A percentile compares a stretch with the other conserved stretches of the same genome.
Conservation (phyloP, 208 protist genomes). For the Angomonas deanei region DNA sequence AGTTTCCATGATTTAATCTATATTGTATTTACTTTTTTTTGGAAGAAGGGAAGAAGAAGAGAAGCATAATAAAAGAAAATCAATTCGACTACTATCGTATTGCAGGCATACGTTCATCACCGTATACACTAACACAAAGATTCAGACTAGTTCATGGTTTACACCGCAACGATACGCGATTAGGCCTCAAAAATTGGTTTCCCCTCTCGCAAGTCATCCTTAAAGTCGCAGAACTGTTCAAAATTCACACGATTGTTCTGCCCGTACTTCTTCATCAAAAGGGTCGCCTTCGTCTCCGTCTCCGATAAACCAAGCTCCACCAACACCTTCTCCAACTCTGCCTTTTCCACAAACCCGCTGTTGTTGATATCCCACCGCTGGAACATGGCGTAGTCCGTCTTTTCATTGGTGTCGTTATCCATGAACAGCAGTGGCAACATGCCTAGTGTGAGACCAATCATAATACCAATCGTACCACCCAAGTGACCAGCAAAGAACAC, state of each 20-base stretch:
- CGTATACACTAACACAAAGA: too few relatives aligned
- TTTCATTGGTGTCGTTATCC: constrained; percentile 58
- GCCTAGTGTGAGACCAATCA: constrained; percentile 77
- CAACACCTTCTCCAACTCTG: constrained; percentile 58
- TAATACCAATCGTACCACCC: constrained; percentile 85
- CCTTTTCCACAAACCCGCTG: constrained; percentile 68
- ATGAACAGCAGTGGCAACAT: constrained; percentile 84
- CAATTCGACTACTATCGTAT: too few relatives aligned
- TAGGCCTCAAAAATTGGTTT: constrained; percentile 44
- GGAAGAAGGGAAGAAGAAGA: neutral
- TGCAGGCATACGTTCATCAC: too few relatives aligned
- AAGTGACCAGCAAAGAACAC: constrained; percentile 88
- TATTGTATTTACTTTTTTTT: too few relatives aligned
- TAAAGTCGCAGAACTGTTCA: constrained; percentile 68
- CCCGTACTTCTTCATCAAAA: constrained; percentile 70
- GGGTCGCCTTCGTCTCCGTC: constrained; percentile 26
- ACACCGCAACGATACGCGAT: too few relatives aligned
- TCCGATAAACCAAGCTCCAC: constrained; percentile 45
- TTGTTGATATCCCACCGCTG: constrained; percentile 65
- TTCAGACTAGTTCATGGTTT: too few relatives aligned
- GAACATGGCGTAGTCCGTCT: constrained; percentile 76
- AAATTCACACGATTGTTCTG: constrained; percentile 49
- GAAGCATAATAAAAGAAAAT: too few relatives aligned
- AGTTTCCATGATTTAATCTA: too few relatives aligned
- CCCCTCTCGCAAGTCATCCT: constrained; percentile 61